These are phyloP conservation scores for Dissophora ornata DNA, from an alignment of 192 early-diverging fungal genomes.

Conservation along the genomic window DNA sequence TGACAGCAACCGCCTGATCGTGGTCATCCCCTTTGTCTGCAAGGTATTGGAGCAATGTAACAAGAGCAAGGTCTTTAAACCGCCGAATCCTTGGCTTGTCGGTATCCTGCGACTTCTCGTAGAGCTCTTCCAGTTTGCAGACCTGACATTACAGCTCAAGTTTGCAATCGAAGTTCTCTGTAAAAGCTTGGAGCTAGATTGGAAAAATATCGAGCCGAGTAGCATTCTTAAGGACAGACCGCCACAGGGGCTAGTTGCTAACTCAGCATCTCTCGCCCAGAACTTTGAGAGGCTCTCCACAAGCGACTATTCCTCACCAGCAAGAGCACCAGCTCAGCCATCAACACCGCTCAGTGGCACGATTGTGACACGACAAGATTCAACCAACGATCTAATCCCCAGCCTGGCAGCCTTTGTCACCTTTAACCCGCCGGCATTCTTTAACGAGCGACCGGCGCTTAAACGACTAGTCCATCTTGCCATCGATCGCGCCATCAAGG, in stretches of 20 bases:
- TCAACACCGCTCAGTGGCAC: neutral
- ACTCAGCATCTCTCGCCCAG: conserved; percentile 29
- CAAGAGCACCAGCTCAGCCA: conserved; percentile 32
- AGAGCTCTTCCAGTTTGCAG: conserved; percentile 93
- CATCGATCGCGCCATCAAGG: conserved; percentile 89
- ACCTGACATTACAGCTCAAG: conserved; percentile 94
- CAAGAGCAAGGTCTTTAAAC: conserved; percentile 88
- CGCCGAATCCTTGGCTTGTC: conserved; percentile 99
- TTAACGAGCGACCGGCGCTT: conserved; percentile 82
- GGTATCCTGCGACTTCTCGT: conserved; percentile 91
- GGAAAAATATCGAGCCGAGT: conserved; percentile 80
- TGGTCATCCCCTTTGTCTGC: conserved; percentile 98
- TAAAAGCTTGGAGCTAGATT: conserved; percentile 86
- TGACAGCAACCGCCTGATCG: conserved; percentile 85
- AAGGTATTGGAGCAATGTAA: conserved; percentile 93
- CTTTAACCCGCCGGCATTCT: conserved; percentile 89
- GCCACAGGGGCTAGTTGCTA: conserved; percentile 49
- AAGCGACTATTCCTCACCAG: conserved; percentile 32
- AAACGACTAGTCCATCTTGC: conserved; percentile 90
- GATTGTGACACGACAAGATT: conserved; percentile 12
- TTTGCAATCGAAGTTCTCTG: conserved; percentile 99
- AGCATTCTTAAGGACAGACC: conserved; percentile 73
- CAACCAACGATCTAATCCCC: conserved; percentile 51
- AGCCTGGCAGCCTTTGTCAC: conserved; percentile 74
- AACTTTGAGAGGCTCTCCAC: conserved; percentile 55